These are phyloP conservation scores for Cardiospermum halicacabum DNA, from an alignment of 345 rosid species.

Conservation along the genomic window DNA sequence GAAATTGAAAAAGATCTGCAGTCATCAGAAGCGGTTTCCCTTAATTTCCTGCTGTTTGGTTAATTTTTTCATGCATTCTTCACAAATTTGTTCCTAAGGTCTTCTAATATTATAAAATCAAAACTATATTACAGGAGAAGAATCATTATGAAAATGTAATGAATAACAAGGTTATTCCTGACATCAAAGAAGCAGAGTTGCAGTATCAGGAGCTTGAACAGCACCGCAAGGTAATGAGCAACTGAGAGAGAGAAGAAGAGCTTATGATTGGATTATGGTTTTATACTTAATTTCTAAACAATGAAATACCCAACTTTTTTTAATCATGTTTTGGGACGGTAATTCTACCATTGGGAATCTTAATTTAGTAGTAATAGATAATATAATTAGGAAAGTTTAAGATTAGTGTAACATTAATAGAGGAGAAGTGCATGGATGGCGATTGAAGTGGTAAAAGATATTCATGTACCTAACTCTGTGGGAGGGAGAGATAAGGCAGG, in stretches of 20 bases:
- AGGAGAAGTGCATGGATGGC: no score
- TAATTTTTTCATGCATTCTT: conserved; percentile 9
- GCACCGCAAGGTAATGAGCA: conserved; percentile 48
- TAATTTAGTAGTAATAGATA: no score
- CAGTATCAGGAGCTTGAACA: conserved; percentile 46
- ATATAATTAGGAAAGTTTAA: no score
- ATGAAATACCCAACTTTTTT: no score
- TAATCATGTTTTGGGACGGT: no score
- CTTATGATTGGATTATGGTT: background rate
- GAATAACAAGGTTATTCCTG: conserved; percentile 65
- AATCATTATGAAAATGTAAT: conserved; percentile 70
- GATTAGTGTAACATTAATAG: no score
- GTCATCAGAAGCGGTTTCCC: conserved; percentile 49
- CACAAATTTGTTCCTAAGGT: conserved; percentile 1
- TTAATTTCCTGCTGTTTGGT: conserved; percentile 11
- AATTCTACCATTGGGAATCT: no score
- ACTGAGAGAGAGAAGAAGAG: conserved; percentile 1
- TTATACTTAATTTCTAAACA: background rate
- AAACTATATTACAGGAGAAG: conserved; percentile 53
- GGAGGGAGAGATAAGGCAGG: no score
- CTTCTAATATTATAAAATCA: conserved; percentile 20
- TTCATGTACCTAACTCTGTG: no score
- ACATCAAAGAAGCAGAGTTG: conserved; percentile 63
- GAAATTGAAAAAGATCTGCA: conserved; percentile 58
- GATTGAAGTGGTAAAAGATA: no score